Base-by-base conservation (phyloP, 768 basidiomycete species). In the Artomyces pyxidatus region DNA sequence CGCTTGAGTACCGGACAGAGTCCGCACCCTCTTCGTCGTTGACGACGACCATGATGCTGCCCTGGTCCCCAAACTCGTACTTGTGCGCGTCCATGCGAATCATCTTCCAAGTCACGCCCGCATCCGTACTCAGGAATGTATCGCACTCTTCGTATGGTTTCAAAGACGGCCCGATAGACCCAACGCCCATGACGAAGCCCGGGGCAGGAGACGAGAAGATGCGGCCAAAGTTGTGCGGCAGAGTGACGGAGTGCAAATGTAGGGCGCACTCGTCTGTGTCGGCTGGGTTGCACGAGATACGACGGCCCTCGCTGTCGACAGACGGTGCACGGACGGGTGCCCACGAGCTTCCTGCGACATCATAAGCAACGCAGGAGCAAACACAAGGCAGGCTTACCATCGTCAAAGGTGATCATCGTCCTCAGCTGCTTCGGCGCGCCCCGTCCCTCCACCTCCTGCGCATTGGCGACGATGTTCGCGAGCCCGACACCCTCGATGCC, bases 151-250 rank as follows among this genome's bases (percentile, higher is more conserved):
- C 81, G 58, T 97, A 97, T 0, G 79, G 69, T 16, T 70, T 62
- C 7, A 97, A 70, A 11, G 68, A 64, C 19, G 74, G 67, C 2
- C 95, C 93, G 29, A 96, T 76, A 0, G 81, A 87, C 6, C 96
- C 96, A 2, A 98, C 92, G n/a, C 88, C 95, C 88, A 99, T 95
- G 25, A 90, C 85, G 51, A 91, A 77, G 0, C 96, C 95, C 0
- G 95, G 95, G 0, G 94, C 95, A 5, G 90, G 85, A 0, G 92
- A 93, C 1, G 92, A 95, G 68, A 98, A 98, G 26, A 97, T 76
- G 16, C 89, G 84, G 0, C 96, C 95, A 59, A 84, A 88, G 66
- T 97, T 99, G 68, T 95, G 95, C 1, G 90, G 85, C 7, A 78
- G 72, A 0, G 94, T 94, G 21, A 98, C 91, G 6, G 94, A 96